These are phyloP conservation scores for Amylocarpus encephaloides DNA, from an alignment of 2,329 filamentous ascomycete species.

Conservation along the genomic window DNA sequence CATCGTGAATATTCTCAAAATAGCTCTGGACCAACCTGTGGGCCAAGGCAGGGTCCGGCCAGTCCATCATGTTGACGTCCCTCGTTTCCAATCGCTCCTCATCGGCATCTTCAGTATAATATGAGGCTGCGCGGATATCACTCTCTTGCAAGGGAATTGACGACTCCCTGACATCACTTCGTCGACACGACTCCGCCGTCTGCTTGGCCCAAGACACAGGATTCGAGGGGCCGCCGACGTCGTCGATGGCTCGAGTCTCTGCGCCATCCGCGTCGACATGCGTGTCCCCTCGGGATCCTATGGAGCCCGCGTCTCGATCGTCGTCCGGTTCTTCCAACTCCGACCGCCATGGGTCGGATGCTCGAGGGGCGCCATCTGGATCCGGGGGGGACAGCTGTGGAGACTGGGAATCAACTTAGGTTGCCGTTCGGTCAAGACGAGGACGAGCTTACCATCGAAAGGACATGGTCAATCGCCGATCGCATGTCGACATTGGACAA, in stretches of 20 bases:
- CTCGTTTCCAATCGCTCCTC: slow-evolving; percentile 12
- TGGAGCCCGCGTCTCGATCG: slow-evolving; percentile 24
- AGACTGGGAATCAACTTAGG: background rate
- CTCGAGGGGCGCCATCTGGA: background rate
- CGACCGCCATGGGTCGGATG: background rate
- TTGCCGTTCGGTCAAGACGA: background rate
- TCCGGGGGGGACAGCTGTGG: background rate
- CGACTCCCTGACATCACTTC: background rate
- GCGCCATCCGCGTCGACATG: slow-evolving; percentile 22
- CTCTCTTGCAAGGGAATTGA: slow-evolving; percentile 1
- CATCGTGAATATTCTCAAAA: slow-evolving; percentile 20
- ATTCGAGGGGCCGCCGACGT: slow-evolving; percentile 23
- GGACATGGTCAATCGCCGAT: slow-evolving; percentile 16
- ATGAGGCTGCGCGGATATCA: slow-evolving; percentile 12
- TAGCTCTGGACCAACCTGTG: slow-evolving; percentile 17
- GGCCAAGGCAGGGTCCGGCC: slow-evolving; percentile 15
- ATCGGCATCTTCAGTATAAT: slow-evolving; percentile 24
- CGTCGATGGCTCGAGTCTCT: slow-evolving; percentile 18
- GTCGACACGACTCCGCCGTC: slow-evolving; percentile 11
- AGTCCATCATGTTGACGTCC: slow-evolving; percentile 17
- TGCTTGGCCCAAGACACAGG: slow-evolving; percentile 22
- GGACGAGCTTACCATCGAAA: slow-evolving; percentile 19
- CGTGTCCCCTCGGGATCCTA: slow-evolving; percentile 22
- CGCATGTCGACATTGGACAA: slow-evolving; percentile 18
- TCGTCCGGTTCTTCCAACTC: slow-evolving; percentile 16